Evolutionary conservation across 495 filamentous ascomycete species (phyloP), one percentile per base, ranked within the genome.

Genomic region (Chlorociboria aeruginascens): DNA sequence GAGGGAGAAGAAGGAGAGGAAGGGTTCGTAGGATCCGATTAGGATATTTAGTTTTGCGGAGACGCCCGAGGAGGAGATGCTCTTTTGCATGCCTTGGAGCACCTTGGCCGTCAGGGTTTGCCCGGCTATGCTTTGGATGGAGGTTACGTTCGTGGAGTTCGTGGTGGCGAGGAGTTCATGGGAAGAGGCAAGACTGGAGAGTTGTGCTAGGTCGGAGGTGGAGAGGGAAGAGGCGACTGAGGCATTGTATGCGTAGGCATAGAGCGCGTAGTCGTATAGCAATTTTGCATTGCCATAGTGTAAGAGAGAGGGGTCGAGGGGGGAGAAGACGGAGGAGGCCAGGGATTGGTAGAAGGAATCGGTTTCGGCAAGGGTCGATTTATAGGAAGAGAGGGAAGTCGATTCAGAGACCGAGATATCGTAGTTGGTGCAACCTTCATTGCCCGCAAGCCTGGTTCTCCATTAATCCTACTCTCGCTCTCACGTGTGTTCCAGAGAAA

Each of bases 1-100:
- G 8, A 85, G 63, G 7, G 75, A 74, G 47, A 82, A 77, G 54
- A 85, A 77, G 11, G 78, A 71, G 14, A 82, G 62, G 40, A 80
- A 72, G 39, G 79, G 73, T 43, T 78, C 77, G 45, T 74, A 73
- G 17, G 67, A 64, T 17, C 81, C 80, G 54, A 85, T 75, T 8
- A 79, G 48, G 40, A 85, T 55, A 3, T 65, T 74, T 61, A 86
- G 63, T 49, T 78, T 82, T 39, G 70, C 62, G 20, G 59, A 37
- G 0, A 34, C 53, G 20, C 73, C 50, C 1, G 20, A 7, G 11
- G 50, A 48, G 7, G 33, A 39, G 9, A 57, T 46, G n/a, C 40
- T 43, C 13, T 57, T 39, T 3, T 9, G 3, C 17, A 57, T 47
- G 41, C 45, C 39, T 33, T 46, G 55, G 8, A 81, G 39, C 36